A percentile compares a stretch with the other conserved stretches of the same genome.
These are phyloP conservation scores for Salix koriyanagi DNA, from an alignment of 345 rosid genomes.

Conservation along the genomic window DNA sequence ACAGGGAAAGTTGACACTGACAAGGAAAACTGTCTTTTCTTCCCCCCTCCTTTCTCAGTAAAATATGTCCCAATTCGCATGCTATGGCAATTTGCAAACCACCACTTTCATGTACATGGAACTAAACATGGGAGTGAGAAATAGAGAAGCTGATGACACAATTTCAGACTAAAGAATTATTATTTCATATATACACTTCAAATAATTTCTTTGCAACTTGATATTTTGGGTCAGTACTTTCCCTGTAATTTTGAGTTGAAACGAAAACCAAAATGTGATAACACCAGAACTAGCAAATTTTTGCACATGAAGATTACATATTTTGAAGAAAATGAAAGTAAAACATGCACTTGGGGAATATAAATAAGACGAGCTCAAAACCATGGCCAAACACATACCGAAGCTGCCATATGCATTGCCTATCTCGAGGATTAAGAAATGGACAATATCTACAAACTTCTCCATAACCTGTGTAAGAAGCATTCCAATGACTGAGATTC, in stretches of 20 bases:
- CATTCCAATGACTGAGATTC: neutral
- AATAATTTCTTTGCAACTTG: neutral
- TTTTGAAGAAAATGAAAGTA: neutral
- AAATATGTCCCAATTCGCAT: too few species aligned
- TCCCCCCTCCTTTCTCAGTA: too few species aligned
- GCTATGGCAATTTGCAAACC: too few species aligned
- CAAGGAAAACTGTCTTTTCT: neutral
- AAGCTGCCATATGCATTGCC: slow-evolving; percentile 7
- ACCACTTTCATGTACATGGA: too few species aligned
- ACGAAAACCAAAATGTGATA: neutral
- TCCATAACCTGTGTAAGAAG: slow-evolving; percentile 20
- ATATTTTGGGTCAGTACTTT: neutral
- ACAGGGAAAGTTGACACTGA: neutral
- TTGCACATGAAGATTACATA: neutral
- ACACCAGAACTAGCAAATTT: neutral
- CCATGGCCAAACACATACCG: slow-evolving; percentile 11
- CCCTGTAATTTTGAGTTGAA: neutral
- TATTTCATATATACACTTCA: neutral
- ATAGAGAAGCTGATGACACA: too few species aligned
- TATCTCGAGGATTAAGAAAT: slow-evolving; percentile 26
- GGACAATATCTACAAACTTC: slow-evolving; percentile 30
- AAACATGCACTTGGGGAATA: neutral
- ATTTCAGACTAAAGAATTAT: too few species aligned
- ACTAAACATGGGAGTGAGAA: too few species aligned
- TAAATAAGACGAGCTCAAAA: neutral